These are phyloP conservation scores for Scutellaria minor DNA, from an alignment of 257 asterid genomes.

Conservation along the genomic window DNA sequence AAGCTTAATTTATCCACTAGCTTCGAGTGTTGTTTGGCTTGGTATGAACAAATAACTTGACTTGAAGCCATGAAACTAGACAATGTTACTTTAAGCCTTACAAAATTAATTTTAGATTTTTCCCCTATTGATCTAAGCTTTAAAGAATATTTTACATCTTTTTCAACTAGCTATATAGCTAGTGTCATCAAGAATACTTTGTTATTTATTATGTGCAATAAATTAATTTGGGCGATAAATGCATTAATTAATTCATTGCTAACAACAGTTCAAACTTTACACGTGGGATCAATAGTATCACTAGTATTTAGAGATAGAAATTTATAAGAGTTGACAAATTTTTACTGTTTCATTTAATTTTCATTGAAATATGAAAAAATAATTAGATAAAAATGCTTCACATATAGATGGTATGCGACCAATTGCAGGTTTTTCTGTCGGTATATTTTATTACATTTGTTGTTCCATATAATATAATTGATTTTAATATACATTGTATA, in stretches of 20 bases:
- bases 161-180: too few relatives aligned
- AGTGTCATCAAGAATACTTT: too few relatives aligned
- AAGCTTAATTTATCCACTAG: neutral
- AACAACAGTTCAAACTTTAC: neutral
- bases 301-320: constrained; percentile 11
- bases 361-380: constrained; percentile 21
- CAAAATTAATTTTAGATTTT: neutral
- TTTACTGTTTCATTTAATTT: constrained; percentile 4
- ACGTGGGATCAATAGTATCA: constrained; percentile 10
- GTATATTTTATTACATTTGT: neutral
- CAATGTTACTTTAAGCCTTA: constrained; percentile 15
- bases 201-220: neutral
- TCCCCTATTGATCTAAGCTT: too few relatives aligned
- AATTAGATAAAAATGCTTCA: neutral
- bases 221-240: neutral
- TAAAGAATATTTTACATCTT: too few relatives aligned
- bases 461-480: too few relatives aligned
- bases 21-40: neutral
- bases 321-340: constrained; percentile 29
- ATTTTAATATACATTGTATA: too few relatives aligned
- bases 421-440: constrained; percentile 2
- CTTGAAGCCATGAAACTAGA: constrained; percentile 21
- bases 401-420: constrained; percentile 36
- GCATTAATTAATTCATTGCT: neutral
- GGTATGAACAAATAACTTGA: neutral